A percentile compares a stretch with the other conserved stretches of the same genome.
Conservation (phyloP, 1,284 basidiomycete species). For the Ceratobasidium sp. region DNA sequence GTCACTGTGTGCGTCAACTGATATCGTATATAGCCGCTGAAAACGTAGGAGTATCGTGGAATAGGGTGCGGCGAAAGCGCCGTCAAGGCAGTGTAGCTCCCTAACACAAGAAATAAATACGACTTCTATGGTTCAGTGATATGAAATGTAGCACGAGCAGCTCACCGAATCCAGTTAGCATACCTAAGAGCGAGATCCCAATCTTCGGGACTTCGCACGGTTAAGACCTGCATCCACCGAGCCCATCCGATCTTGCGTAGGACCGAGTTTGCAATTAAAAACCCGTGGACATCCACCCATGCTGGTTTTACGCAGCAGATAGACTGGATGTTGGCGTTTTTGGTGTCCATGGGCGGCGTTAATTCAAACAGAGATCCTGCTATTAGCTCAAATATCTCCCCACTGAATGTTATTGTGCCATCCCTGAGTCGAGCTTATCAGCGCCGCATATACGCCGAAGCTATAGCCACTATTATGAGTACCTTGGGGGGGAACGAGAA, state of each 20-base stretch:
- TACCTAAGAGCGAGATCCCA: not conserved
- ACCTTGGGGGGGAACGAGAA: too few relatives aligned
- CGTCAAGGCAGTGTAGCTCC: slow-evolving; percentile 24
- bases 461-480: too few relatives aligned
- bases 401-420: not conserved
- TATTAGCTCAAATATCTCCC: slow-evolving; percentile 2
- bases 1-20: slow-evolving; percentile 10
- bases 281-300: slow-evolving; percentile 8
- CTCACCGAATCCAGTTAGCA: not conserved
- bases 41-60: not conserved
- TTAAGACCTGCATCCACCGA: slow-evolving; percentile 16
- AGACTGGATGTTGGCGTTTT: not conserved
- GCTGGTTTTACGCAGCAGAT: slow-evolving; percentile 8
- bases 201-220: not conserved
- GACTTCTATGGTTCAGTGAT: not conserved
- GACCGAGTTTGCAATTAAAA: not conserved
- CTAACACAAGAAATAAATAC: not conserved
- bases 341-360: not conserved
- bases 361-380: slow-evolving; percentile 6
- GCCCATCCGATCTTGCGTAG: slow-evolving; percentile 1
- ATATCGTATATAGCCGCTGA: not conserved
- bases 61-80: not conserved
- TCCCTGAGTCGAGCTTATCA: not conserved
- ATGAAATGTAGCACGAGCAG: not conserved
- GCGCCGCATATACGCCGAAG: too few relatives aligned